Percentiles rank a stretch among this genome's conserved stretches.
Evolutionary conservation across 2,329 filamentous ascomycete genomes (phyloP).

Genomic region (Blastomyces parvus): DNA sequence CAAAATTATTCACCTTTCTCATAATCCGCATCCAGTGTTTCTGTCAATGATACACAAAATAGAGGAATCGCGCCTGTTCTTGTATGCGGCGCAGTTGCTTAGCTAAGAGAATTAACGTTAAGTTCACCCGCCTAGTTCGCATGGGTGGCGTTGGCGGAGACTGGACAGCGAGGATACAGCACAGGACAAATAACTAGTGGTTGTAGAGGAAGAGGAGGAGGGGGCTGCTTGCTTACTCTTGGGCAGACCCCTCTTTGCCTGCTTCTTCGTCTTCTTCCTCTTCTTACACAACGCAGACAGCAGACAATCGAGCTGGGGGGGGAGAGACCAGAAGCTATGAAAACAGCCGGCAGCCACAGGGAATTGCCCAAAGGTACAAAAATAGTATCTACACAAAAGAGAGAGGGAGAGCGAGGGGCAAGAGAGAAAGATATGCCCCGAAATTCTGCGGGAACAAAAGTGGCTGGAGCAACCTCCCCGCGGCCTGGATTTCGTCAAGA

Average conservation of each 20-base stretch:
- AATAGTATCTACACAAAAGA: too few relatives aligned
- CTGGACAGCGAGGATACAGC: neutral
- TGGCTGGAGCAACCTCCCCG: neutral
- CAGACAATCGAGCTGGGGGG: neutral
- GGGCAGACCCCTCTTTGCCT: neutral
- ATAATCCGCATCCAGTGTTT: too few relatives aligned
- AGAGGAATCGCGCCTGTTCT: neutral
- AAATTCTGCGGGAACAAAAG: neutral
- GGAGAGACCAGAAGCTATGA: neutral
- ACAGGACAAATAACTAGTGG: too few relatives aligned
- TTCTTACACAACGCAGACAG: neutral
- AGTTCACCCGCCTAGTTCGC: too few relatives aligned
- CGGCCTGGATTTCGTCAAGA: too few relatives aligned
- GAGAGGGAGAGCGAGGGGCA: too few relatives aligned
- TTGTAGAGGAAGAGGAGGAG: too few relatives aligned
- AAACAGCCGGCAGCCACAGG: neutral
- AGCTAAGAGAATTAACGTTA: neutral
- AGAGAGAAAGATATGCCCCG: neutral
- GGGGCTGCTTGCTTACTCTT: neutral
- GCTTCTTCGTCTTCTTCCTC: too few relatives aligned
- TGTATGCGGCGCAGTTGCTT: neutral
- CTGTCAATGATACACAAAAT: neutral
- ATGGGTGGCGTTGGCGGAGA: neutral
- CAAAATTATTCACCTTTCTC: neutral
- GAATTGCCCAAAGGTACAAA: neutral